Evolutionary conservation across 257 asterid genomes (phyloP), one percentile per base, ranked within the genome.

Genomic region (Eucommia ulmoides): DNA sequence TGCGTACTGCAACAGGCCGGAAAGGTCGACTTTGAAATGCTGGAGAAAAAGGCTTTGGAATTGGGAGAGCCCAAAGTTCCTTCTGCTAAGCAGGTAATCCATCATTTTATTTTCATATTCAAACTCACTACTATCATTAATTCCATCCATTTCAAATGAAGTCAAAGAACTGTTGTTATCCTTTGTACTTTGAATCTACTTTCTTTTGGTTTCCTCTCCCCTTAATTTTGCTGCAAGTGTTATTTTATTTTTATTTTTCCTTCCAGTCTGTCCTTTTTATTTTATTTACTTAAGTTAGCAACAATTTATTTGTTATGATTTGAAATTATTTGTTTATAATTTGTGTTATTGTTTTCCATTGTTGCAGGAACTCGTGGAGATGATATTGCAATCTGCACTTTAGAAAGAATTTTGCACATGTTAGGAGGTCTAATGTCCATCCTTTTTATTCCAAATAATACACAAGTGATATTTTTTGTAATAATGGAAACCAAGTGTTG

Each of bases 31-130:
- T 91, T 86, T 33, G 93, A 83, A 19, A 3, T 67, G 54, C 79
- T 91, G 0, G 99, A 83, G 69, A 91, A 83, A 89, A 87, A 83
- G 72, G 93, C 88, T 0, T 65, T 62, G 5, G 77, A 81, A 65
- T 75, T 72, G 86, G 99, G 97, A 68, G 99, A 87, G 57, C 94
- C 95, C 44, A 76, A 55, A 63, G 88, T 91, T 49, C 61, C 78
- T 52, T 91, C 99, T 23, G 99, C 79, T 33, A 91, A 83, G 56
- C 99, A 91, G 98, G 97, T 88, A 63, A 46, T 4, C 8, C 14
- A n/a, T n/a, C n/a, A n/a, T n/a, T n/a, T n/a, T n/a, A n/a, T n/a
- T n/a, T n/a, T n/a, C n/a, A n/a, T n/a, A n/a, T n/a, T n/a, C n/a
- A n/a, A n/a, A n/a, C n/a, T n/a, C n/a, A n/a, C n/a, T n/a, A n/a